Base-by-base conservation (phyloP, 2,329 filamentous ascomycete genomes). In the Exophiala sp. region DNA sequence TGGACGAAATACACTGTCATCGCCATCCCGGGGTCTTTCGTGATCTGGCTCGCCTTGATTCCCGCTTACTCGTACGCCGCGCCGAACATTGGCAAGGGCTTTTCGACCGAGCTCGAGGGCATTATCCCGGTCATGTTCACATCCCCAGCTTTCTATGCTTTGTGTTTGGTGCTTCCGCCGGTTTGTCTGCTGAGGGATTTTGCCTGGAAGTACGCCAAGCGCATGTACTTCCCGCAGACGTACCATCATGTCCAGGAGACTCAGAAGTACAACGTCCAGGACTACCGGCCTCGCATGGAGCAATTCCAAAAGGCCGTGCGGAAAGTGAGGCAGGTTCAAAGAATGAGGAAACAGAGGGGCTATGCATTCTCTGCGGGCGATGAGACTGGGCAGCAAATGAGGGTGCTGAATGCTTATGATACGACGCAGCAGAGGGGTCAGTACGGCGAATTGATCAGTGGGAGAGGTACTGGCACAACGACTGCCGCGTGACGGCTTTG, bases 221-320 rank as follows among this genome's bases (percentile, higher is more conserved):
- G 94, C 62, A 96, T 99, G 91, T 99, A 97, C 75, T 87, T 86
- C 63, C 94, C 94, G 18, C 88, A 96, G 73, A 85, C 89, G 40
- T 99, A 99, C 68, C 94, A 99, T 65, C 94, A 99, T 71, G 94
- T 99, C 60, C 94, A 99, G 73, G 94, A 99, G 76, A 99, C 99
- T 64, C 94, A 99, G 72, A 99, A 99, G 75, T 99, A 97, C 76
- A 99, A 99, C 66, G 96, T 99, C 57, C 94, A 99, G 75, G 94
- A 99, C 75, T 99, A 99, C 73, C 81, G 94, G 68, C 94, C 94
- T 58, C 86, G 94, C 68, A 99, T 99, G 94, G 94, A 99, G 68
- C 94, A 99, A 74, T 99, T 99, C 79, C 94, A 99, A 75, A 99
- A 99, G 75, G 94, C 94, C 18, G 97, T 99, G 68, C 88, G 94